Conservation (phyloP, 2,329 filamentous ascomycete species). For the Talaromyces sp. region DNA sequence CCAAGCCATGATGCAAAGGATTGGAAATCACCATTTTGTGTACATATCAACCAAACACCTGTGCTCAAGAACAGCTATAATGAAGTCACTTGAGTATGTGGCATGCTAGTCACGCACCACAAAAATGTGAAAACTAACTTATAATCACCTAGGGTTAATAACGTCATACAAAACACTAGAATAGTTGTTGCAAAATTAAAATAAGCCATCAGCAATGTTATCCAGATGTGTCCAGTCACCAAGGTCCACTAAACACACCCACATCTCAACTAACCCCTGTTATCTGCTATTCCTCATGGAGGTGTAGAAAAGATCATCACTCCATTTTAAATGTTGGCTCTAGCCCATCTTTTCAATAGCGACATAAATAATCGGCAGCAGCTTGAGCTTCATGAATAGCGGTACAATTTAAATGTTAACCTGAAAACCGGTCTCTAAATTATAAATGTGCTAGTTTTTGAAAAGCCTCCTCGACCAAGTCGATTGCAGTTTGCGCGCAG, state of each 20-base stretch:
- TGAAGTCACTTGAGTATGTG: background rate
- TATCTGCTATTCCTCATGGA: background rate
- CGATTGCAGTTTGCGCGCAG: constrained; percentile 62
- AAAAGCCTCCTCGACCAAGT: constrained; percentile 56
- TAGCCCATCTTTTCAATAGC: background rate
- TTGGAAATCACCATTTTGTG: background rate
- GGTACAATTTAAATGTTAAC: constrained; percentile 21
- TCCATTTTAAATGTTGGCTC: background rate
- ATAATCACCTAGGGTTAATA: background rate
- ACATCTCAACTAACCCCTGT: too few relatives aligned
- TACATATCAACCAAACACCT: background rate
- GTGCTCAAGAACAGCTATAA: background rate
- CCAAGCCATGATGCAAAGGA: background rate
- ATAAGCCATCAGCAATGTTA: too few relatives aligned
- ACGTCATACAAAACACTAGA: background rate
- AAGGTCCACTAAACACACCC: too few relatives aligned
- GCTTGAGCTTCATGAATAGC: background rate
- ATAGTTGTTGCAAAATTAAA: too few relatives aligned
- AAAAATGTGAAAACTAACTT: background rate
- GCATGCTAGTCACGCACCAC: background rate
- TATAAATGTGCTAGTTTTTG: too few relatives aligned
- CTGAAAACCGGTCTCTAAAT: too few relatives aligned
- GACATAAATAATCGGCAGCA: background rate
- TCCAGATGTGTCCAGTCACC: too few relatives aligned
- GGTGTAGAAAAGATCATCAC: background rate